Evolutionary conservation across 176 grass and related monocot genomes (phyloP).

Genomic region (Oryza rufipogon): DNA sequence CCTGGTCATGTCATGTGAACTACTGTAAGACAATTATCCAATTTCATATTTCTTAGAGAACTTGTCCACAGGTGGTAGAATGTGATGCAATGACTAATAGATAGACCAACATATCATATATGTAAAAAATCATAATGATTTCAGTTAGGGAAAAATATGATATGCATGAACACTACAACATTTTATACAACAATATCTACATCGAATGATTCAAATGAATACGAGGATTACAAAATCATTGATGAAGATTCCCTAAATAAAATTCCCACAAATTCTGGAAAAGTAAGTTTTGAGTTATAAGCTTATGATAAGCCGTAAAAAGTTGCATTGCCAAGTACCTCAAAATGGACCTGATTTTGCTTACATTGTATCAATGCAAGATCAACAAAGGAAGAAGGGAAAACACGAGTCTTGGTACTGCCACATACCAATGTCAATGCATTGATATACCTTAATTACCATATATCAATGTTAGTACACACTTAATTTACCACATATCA

Average conservation of each 20-base stretch:
- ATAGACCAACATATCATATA: background rate
- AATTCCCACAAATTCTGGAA: background rate
- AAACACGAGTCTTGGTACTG: background rate
- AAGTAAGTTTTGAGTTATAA: background rate
- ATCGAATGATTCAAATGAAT: background rate
- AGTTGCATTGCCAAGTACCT: background rate
- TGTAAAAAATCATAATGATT: background rate
- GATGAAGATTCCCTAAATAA: background rate
- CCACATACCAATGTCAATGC: background rate
- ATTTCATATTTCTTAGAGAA: background rate
- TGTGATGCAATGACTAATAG: background rate
- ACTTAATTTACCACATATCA: background rate
- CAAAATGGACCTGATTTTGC: background rate
- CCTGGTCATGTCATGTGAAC: constrained; percentile 48
- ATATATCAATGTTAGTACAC: background rate
- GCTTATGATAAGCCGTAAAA: background rate
- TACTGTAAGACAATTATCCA: background rate
- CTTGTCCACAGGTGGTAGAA: background rate
- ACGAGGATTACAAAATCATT: background rate
- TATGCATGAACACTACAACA: background rate
- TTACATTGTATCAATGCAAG: background rate
- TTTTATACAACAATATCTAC: background rate
- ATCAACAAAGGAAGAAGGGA: background rate
- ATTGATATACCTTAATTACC: background rate
- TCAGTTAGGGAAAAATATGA: background rate